Base-by-base conservation (phyloP, 495 filamentous ascomycete species). In the Astrothelium macrocarpum region DNA sequence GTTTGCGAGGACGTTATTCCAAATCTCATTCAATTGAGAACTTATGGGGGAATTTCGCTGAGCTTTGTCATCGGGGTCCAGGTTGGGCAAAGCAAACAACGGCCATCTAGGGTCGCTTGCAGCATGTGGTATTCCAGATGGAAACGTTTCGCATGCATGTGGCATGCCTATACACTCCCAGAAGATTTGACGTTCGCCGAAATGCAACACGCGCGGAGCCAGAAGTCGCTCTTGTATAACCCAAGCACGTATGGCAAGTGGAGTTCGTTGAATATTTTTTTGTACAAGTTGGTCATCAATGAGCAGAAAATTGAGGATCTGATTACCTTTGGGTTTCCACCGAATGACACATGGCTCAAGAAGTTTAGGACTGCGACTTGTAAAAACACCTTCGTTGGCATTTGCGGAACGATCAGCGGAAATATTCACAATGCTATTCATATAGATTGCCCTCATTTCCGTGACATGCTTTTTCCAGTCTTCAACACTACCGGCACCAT, bases 211-310 rank as follows among this genome's bases (percentile, higher is more conserved):
- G 23, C 49, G 49, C 9, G 59, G 59, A 14, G 63, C 32, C 2
- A 65, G 42, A 2, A 65, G 20, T 28, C 63, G 59, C 43, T 65
- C 63, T 23, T 65, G 63, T 23, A 65, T n/a, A 14, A 28, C 42
- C 63, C 63, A 65, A 7, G 59, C 63, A 31, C 63, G 58, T 18
- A 7, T 1, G 16, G 26, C 49, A 18, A 63, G 31, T 2, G 59
- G 56, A 16, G 59, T 25, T 49, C 9, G 3, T 49, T 49, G 43
- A 3, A 49, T 3, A 20, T 9, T 49, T 9, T 18, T 49, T 49
- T 20, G 18, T 9, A 49, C 7, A 10, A 49, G 43, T 20, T 49
- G 9, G n/a, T 49, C 43, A 20, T 49, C 43, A 20, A 49, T 4
- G 3, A 9, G 43, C 43, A 49, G n/a, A 20, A 7, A 39, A 7